Evolutionary conservation across 2,329 filamentous ascomycete species (phyloP).

Genomic region (Beauveria rudraprayagi): DNA sequence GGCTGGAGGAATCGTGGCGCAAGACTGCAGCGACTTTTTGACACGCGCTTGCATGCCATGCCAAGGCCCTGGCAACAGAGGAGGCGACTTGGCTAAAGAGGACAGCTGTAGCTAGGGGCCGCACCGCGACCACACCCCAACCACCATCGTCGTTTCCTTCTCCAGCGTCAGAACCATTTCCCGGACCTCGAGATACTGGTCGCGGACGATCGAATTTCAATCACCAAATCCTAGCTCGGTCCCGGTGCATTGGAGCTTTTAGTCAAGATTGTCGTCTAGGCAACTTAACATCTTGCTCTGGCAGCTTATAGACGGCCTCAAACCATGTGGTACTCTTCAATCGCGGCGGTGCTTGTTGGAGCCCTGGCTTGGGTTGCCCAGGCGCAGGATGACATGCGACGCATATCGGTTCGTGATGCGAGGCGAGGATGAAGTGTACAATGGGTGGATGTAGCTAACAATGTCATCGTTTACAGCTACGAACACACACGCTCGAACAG

Average conservation of each 20-base stretch:
- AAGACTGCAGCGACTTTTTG: background rate
- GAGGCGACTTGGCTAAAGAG: background rate
- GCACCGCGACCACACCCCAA: background rate
- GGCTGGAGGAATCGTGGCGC: background rate
- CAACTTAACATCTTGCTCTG: background rate
- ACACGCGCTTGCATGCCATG: background rate
- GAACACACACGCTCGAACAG: conserved; percentile 76
- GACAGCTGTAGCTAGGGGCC: conserved; percentile 9
- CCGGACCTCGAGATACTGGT: background rate
- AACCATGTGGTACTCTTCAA: conserved; percentile 38
- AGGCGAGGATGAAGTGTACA: background rate
- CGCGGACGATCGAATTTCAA: background rate
- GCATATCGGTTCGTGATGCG: conserved; percentile 37
- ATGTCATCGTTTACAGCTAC: conserved; percentile 48
- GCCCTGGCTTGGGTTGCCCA: conserved; percentile 42
- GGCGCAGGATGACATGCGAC: conserved; percentile 44
- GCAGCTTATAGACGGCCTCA: background rate
- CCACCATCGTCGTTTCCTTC: background rate
- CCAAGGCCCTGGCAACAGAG: background rate
- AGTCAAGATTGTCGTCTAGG: background rate
- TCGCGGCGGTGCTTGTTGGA: conserved; percentile 42
- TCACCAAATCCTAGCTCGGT: background rate
- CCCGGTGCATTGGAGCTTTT: background rate
- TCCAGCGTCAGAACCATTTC: background rate
- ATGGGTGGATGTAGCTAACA: conserved; percentile 12